Evolutionary conservation across 768 basidiomycete species (phyloP), one percentile per base, ranked within the genome.

Genomic region (Suillus luteus): DNA sequence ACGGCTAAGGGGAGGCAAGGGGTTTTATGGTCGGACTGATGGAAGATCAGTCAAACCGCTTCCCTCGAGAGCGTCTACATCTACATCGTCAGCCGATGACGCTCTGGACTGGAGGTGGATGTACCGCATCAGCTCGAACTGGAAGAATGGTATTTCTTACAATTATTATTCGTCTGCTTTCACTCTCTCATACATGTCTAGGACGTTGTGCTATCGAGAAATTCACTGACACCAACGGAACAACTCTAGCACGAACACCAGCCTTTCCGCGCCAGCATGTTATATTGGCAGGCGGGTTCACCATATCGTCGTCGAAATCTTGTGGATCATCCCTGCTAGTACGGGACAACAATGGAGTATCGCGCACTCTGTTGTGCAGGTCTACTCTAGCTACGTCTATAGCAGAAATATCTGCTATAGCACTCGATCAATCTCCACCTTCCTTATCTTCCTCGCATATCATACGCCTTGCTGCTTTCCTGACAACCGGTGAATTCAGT

Each of bases 91-190:
- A 64, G 69, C 70, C 37, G 76, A 79, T 22, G 71, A 76, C 22
- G 72, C 75, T 41, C 72, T 78, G 37, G 84, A 91, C 70, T 93
- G 91, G 91, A 92, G 91, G 74, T 90, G 85, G 85, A 92, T 93
- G 91, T 93, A 92, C 74, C 83, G 90, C 62, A 89, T 92, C 66
- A 91, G 89, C 68, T 86, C 86, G 17, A 93, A 93, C 68, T 93
- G 92, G 92, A 83, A 83, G 72, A 89, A 77, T 75, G 92, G 92
- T 92, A 69, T 67, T 81, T 71, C 62, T 40, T 52, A 60, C 52
- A 49, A 44, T 68, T 33, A 63, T 24, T 59, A 62, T 70, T 43
- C 64, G 40, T 40, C 62, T 40, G 11, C 54, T n/a, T 61, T 68
- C 65, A 60, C 60, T 38, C 64, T 72, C 62, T 68, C 62, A 70